Base-by-base conservation (phyloP, 2,329 filamentous ascomycete genomes). In the Aspergillus pseudonomiae region DNA sequence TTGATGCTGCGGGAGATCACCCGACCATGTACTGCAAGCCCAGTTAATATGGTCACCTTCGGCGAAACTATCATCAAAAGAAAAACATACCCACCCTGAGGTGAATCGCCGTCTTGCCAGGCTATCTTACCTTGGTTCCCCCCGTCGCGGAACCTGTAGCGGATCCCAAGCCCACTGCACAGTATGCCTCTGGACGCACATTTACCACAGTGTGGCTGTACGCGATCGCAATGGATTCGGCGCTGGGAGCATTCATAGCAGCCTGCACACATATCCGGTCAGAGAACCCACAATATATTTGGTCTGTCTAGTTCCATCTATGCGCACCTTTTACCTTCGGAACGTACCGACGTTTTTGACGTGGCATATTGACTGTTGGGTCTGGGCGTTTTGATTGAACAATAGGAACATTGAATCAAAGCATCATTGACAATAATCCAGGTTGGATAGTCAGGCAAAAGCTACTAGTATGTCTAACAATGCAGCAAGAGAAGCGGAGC, bases 231-330 rank as follows among this genome's bases (percentile, higher is more conserved):
- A 56, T 65, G 65, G 24, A 67, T 65, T 36, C 65, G 65, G 14
- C 65, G 58, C 52, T 67, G 65, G n/a, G 65, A 67, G 39, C 63
- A 67, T 39, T 67, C 64, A 26, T 67, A 60, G 50, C 65, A 67
- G 16, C 65, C 65, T 67, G 81, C 43, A 7, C 28, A 52, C 11
- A 16, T 28, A 21, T 30, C 48, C 26, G 16, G 48, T 52, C 16
- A 52, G 48, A 32, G 19, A 52, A 36, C 32, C 21, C 30, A 32
- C 34, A 26, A n/a, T 30, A 19, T 32, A 54, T 6, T 6, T 34
- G 30, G 16, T n/a, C 3, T 4, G 11, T 36, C 52, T 21, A 21
- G 14, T 54, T 24, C n/a, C 19, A 30, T 36, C 21, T 16, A 11
- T 34, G 52, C 52, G 32, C 52, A 54, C 52, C 52, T 54, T 54